Conservation (phyloP, 2,329 filamentous ascomycete species). For the Herpotrichia juniperi region DNA sequence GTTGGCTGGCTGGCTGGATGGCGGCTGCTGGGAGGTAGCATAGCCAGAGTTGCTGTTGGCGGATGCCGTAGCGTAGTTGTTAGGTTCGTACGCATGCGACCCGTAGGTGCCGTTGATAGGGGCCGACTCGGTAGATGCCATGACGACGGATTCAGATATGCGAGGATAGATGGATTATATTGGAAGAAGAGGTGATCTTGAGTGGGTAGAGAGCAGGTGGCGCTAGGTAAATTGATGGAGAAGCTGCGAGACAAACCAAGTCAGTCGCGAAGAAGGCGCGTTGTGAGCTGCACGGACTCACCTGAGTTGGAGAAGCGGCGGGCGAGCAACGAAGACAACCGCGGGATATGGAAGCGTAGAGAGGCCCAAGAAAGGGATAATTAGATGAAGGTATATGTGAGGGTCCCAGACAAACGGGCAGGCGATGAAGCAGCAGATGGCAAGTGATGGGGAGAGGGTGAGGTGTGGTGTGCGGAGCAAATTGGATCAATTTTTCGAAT, state of each 20-base stretch:
- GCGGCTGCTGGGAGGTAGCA: conserved; percentile 31
- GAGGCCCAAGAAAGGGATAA: conserved; percentile 4
- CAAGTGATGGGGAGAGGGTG: conserved; percentile 7
- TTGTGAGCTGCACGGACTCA: conserved; percentile 6
- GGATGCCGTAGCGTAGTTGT: conserved; percentile 39
- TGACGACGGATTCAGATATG: conserved; percentile 25
- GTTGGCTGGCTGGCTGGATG: conserved; percentile 31
- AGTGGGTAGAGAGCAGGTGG: background rate
- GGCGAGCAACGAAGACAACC: background rate
- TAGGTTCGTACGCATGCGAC: conserved; percentile 48
- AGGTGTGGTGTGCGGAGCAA: conserved; percentile 5
- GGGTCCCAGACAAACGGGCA: conserved; percentile 16
- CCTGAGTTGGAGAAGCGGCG: background rate
- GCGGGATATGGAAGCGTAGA: background rate
- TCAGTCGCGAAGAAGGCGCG: background rate
- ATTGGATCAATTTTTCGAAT: background rate
- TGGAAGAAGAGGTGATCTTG: background rate
- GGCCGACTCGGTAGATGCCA: conserved; percentile 43
- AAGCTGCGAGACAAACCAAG: conserved; percentile 1
- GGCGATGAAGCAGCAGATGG: conserved; percentile 16
- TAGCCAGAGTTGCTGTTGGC: conserved; percentile 28
- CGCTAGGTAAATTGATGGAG: conserved; percentile 1
- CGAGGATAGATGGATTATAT: background rate
- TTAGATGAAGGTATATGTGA: conserved; percentile 22
- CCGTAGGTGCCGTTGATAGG: conserved; percentile 58